These are phyloP conservation scores for Ogataea allantospora DNA, from an alignment of 805 yeast genomes.

Conservation along the genomic window DNA sequence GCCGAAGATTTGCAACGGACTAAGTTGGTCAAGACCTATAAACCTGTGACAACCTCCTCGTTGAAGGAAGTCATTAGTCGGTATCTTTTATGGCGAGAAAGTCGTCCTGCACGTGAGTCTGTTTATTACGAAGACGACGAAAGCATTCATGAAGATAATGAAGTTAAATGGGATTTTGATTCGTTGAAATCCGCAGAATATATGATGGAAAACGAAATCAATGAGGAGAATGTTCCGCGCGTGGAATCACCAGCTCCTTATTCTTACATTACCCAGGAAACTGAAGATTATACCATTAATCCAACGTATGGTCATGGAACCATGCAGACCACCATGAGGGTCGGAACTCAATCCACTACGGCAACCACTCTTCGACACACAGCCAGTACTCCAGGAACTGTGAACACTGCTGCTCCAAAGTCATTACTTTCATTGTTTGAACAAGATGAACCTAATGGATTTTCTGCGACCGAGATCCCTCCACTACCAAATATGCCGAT, in stretches of 20 bases:
- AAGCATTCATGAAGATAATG: conserved; percentile 33
- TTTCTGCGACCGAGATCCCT: background rate
- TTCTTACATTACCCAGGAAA: conserved; percentile 4
- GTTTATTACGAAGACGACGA: conserved; percentile 44
- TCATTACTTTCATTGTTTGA: conserved; percentile 72
- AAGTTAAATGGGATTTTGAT: conserved; percentile 87
- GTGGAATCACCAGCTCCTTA: conserved; percentile 3
- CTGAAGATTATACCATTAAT: conserved; percentile 19
- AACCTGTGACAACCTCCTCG: conserved; percentile 54
- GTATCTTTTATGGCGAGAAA: conserved; percentile 75
- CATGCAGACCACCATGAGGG: conserved; percentile 22
- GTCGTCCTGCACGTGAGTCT: conserved; percentile 53
- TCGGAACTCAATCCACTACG: conserved; percentile 14
- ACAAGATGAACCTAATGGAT: conserved; percentile 37
- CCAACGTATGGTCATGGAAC: conserved; percentile 19
- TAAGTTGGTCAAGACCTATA: conserved; percentile 65
- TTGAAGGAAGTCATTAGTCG: conserved; percentile 74
- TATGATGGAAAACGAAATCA: conserved; percentile 67
- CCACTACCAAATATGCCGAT: conserved; percentile 9
- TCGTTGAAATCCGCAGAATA: conserved; percentile 73
- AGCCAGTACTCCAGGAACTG: conserved; percentile 17
- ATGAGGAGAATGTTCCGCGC: conserved; percentile 27
- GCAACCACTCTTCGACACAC: conserved; percentile 20
- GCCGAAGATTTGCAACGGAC: conserved; percentile 83
- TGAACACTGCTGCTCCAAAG: conserved; percentile 59